Evolutionary conservation across 352 stramenopile genomes (phyloP), one percentile per base, ranked within the genome.

Genomic region (Plasmopara muralis): DNA sequence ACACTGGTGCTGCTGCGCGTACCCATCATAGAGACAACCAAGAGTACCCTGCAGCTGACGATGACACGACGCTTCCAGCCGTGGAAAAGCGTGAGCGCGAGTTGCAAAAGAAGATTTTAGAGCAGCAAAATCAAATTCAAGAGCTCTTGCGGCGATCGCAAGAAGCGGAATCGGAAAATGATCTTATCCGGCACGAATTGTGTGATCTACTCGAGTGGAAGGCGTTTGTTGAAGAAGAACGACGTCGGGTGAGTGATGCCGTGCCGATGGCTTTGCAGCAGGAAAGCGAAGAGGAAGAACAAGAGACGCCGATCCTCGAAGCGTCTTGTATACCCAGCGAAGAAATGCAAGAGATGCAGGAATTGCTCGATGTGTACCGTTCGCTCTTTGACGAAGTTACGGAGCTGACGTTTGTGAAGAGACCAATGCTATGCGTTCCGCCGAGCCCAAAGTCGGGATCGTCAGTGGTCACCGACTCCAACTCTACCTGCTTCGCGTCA

Each of bases 161-260:
- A 31, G 80, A 88, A 43, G 57, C 85, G 4, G 77, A 87, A 46
- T 53, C 60, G 4, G 81, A 91, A 31, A 91, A 88, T 54, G 70
- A 74, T 12, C 55, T 91, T 16, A 72, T 91, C 31, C 76, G 78
- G 12, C 66, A 70, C 14, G 76, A 91, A 37, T 50, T 91, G 13
- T 83, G 70, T 41, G 77, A 89, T 43, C 55, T 87, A 25, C 52
- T 89, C 30, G 81, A 89, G 55, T 89, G 76, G 77, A 91, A 86
- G 35, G 72, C 72, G 4, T 70, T 80, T 10, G 67, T 80, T 7
- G 72, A 83, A 58, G 69, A 75, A 43, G 66, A 82, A 16, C 51
- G 66, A 30, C 63, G 64, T 14, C 55, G 67, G 9, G 60, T 60
- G 2, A 79, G 69, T 47, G 62, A 77, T 30, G 49, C 49, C 16